Percentiles rank a stretch among this genome's conserved stretches.
Conservation (phyloP, 495 filamentous ascomycete genomes). For the Aspergillus cavernicola region DNA sequence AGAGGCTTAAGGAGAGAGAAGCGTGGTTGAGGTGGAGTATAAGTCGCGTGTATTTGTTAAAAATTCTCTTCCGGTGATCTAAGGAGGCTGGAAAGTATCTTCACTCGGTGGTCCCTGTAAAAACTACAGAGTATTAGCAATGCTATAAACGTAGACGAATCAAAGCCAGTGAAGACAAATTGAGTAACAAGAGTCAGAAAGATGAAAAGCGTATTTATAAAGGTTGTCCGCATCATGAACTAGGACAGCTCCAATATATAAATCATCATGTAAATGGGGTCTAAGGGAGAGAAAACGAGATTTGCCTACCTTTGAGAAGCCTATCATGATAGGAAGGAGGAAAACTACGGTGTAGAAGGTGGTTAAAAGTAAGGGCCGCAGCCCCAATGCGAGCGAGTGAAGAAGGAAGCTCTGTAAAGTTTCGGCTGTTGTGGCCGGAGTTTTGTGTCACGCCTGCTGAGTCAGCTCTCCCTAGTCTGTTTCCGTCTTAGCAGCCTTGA, state of each 20-base stretch:
- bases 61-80: conserved; percentile 16
- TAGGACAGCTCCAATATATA: conserved; percentile 99
- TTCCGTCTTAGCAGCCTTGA: background rate
- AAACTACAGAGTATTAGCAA: conserved; percentile 30
- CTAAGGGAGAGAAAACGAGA: background rate
- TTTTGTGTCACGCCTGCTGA: conserved; percentile 26
- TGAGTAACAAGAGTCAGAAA: conserved; percentile 23
- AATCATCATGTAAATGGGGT: conserved; percentile 50
- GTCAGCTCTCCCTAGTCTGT: conserved; percentile 19
- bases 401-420: conserved; percentile 16
- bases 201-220: conserved; percentile 48
- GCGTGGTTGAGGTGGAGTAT: conserved; percentile 1
- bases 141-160: conserved; percentile 9
- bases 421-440: conserved; percentile 17
- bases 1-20: conserved; percentile 2
- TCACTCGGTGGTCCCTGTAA: conserved; percentile 35
- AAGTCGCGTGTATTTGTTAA: conserved; percentile 1
- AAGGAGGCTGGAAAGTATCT: conserved; percentile 39
- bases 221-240: conserved; percentile 51
- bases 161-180: background rate
- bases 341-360: conserved; percentile 11
- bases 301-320: conserved; percentile 35
- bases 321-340: conserved; percentile 29
- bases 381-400: conserved; percentile 29
- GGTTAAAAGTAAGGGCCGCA: conserved; percentile 31